Evolutionary conservation across 805 yeast genomes (phyloP).

Genomic region (Saccharomycopsis fermentans): DNA sequence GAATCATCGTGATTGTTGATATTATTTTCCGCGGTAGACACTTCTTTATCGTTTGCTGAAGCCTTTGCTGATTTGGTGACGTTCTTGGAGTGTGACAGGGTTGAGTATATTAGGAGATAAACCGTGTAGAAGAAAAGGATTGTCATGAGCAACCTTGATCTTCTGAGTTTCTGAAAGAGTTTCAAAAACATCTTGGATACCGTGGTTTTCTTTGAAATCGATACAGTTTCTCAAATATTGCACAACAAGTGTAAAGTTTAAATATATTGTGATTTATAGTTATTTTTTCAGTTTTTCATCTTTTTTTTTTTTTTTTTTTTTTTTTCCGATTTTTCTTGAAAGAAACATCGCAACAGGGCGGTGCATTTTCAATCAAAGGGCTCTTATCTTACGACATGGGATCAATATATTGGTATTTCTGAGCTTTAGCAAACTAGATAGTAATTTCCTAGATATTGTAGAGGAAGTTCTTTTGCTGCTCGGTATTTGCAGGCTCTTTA

Average conservation of each 20-base stretch:
- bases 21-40: neutral
- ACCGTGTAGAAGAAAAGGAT: neutral
- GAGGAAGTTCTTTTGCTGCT: no score
- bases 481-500: no score
- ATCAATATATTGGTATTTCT: no score
- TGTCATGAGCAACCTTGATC: slow-evolving; percentile 12
- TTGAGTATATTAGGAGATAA: slow-evolving; percentile 1
- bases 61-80: neutral
- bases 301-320: neutral
- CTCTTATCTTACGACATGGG: no score
- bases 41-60: neutral
- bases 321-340: neutral
- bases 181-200: neutral
- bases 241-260: no score
- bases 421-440: no score
- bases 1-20: neutral
- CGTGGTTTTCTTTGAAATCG: neutral
- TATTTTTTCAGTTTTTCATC: neutral
- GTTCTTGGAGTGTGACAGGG: neutral
- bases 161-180: slow-evolving; percentile 6
- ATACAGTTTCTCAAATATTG: no score
- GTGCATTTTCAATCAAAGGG: neutral
- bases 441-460: no score
- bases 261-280: neutral
- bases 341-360: neutral